These are phyloP conservation scores for Grifola frondosa DNA, from an alignment of 1,284 basidiomycete genomes.

Conservation along the genomic window DNA sequence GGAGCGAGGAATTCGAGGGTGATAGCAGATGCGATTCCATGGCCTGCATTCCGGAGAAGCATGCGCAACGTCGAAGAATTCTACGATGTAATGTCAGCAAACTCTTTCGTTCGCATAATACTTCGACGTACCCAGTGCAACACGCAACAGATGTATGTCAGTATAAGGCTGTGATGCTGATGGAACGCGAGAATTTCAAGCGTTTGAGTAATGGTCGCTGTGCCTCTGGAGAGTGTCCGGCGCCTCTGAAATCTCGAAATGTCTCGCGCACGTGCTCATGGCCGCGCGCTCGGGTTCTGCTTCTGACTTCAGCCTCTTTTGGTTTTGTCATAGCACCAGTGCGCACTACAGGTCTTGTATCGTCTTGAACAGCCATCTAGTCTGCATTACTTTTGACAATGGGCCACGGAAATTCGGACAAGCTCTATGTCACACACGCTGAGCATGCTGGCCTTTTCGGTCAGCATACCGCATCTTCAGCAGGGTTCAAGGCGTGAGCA, in stretches of 20 bases:
- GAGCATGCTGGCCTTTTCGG: conserved; percentile 79
- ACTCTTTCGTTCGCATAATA: no score
- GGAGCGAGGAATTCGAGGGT: conserved; percentile 30
- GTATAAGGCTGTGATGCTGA: no score
- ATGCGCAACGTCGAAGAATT: no score
- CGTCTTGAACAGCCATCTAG: neutral
- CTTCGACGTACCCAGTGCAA: no score
- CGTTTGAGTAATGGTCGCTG: no score
- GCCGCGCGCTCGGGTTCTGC: no score
- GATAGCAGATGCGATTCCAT: conserved; percentile 15
- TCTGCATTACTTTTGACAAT: conserved; percentile 44
- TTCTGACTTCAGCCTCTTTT: neutral
- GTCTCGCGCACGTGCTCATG: no score
- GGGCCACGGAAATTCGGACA: conserved; percentile 86
- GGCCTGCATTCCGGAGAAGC: conserved; percentile 18
- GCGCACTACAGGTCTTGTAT: neutral
- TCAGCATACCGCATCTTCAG: conserved; percentile 72
- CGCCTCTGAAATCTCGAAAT: no score
- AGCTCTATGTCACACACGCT: conserved; percentile 83
- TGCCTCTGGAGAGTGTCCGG: no score
- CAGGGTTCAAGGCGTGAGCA: conserved; percentile 66
- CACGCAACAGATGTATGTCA: no score
- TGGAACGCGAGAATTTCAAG: no score
- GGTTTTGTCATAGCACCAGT: neutral
- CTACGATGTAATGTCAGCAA: no score